Evolutionary conservation across 306 rosid genomes (phyloP).

Genomic region (Castanopsis chinensis): DNA sequence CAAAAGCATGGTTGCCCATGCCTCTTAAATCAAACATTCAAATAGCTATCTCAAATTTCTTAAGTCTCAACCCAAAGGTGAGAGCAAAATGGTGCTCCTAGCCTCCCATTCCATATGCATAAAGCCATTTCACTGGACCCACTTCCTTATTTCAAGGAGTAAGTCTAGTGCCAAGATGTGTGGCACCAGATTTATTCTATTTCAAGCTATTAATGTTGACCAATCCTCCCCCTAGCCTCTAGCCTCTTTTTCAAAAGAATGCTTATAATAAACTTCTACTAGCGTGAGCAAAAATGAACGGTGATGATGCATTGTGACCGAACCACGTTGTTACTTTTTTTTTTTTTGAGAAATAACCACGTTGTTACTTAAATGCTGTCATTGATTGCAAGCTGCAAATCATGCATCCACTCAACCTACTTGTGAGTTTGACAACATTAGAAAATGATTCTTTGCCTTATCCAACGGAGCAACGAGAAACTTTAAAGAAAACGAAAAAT

Average conservation of each 20-base stretch:
- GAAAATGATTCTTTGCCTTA: slow-evolving; percentile 53
- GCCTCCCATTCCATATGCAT: too few species aligned
- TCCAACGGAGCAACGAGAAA: slow-evolving; percentile 18
- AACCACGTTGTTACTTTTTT: not conserved
- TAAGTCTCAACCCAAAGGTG: too few species aligned
- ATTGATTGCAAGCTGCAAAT: not conserved
- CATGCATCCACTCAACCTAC: slow-evolving; percentile 6
- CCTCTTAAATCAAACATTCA: too few species aligned
- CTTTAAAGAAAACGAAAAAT: slow-evolving; percentile 17
- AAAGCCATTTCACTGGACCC: not conserved
- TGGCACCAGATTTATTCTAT: not conserved
- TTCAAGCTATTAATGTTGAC: not conserved
- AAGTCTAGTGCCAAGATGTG: too few species aligned
- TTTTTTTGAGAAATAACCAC: too few species aligned
- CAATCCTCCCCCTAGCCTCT: not conserved
- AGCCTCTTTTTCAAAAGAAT: not conserved
- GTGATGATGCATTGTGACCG: not conserved
- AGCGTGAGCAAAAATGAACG: not conserved
- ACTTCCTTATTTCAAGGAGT: not conserved
- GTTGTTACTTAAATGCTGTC: not conserved
- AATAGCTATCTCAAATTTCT: too few species aligned
- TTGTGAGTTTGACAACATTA: slow-evolving; percentile 25
- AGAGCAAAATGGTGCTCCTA: too few species aligned
- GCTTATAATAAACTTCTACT: not conserved
- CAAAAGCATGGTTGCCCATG: too few species aligned